Evolutionary conservation across 257 asterid genomes (phyloP), one percentile per base, ranked within the genome.

Genomic region (Scutellaria minor): DNA sequence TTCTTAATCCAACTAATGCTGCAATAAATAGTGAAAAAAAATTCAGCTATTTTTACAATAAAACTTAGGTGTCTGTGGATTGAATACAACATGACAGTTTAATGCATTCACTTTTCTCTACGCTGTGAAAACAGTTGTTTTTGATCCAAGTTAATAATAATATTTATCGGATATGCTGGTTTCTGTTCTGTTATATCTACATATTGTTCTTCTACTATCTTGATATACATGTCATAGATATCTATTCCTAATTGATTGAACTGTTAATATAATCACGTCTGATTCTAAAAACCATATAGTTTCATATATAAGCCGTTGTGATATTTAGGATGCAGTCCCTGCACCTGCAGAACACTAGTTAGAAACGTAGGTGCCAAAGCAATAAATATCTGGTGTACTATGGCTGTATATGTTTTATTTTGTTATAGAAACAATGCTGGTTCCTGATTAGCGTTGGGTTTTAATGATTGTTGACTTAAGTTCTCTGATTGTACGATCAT

Each of bases 21-120:
- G 44, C 55, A 86, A 82, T 87, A 85, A 31, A 77, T 59, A 14
- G 57, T 13, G 52, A 52, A 18, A 18, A 18, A 18, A 18, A 18
- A 18, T 18, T 18, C 18, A 18, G 74, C 81, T 71, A 62, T 66
- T 61, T 77, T 80, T 70, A 37, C 78, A 68, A 73, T 0, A 75
- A 68, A 62, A 15, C 59, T 37, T 72, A 42, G 46, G 62, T 68
- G 46, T 54, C 66, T 24, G 15, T 55, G 63, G 40, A 64, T 44
- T 79, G 50, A 39, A 51, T 56, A 46, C 47, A 59, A 31, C 73
- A 64, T 13, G 7, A 51, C 22, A 10, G 22, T 35, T 65, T 66
- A 46, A 6, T 50, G 73, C 60, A 27, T 75, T 67, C 50, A 40
- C 54, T 73, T 74, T 58, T 64, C 31, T 59, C 11, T 22, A n/a